Percentiles rank a stretch among this genome's conserved stretches.
Conservation (phyloP, 2,329 filamentous ascomycete species). For the Colletotrichum melonis region DNA sequence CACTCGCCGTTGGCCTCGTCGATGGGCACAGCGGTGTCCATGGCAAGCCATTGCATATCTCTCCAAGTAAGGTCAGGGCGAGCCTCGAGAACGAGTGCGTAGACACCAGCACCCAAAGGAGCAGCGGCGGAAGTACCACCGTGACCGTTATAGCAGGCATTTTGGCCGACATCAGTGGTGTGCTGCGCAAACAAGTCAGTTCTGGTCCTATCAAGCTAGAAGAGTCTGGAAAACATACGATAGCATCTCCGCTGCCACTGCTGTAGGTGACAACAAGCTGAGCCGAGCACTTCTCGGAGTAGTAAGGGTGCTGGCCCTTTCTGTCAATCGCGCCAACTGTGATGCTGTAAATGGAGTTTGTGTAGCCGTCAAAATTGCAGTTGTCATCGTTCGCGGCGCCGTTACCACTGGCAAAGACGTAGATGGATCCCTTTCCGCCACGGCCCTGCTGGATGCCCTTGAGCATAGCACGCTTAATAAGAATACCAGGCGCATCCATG, state of each 20-base stretch:
- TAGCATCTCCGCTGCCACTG: constrained; percentile 87
- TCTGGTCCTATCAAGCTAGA: neutral
- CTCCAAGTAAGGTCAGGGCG: constrained; percentile 92
- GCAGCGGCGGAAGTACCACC: constrained; percentile 97
- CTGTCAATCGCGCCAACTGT: constrained; percentile 94
- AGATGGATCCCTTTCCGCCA: constrained; percentile 86
- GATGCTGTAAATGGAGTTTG: constrained; percentile 99
- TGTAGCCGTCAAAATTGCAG: constrained; percentile 99
- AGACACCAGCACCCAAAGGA: constrained; percentile 90
- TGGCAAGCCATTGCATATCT: constrained; percentile 91
- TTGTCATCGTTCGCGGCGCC: constrained; percentile 90
- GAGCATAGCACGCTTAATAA: constrained; percentile 91
- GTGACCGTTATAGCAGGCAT: constrained; percentile 83
- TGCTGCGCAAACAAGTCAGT: constrained; percentile 62
- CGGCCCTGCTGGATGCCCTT: constrained; percentile 92
- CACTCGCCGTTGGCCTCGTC: constrained; percentile 78
- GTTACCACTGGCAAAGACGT: constrained; percentile 97
- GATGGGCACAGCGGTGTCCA: constrained; percentile 85
- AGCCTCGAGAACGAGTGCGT: constrained; percentile 86
- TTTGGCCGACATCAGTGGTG: constrained; percentile 91
- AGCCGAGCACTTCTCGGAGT: constrained; percentile 96
- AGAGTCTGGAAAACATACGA: constrained; percentile 60
- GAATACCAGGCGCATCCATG: constrained; percentile 92
- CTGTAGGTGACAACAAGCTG: constrained; percentile 97
- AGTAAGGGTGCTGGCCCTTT: constrained; percentile 89